phyloP scores from a whole-genome alignment of 2,329 filamentous ascomycete species.

The Diaporthe citri region DNA sequence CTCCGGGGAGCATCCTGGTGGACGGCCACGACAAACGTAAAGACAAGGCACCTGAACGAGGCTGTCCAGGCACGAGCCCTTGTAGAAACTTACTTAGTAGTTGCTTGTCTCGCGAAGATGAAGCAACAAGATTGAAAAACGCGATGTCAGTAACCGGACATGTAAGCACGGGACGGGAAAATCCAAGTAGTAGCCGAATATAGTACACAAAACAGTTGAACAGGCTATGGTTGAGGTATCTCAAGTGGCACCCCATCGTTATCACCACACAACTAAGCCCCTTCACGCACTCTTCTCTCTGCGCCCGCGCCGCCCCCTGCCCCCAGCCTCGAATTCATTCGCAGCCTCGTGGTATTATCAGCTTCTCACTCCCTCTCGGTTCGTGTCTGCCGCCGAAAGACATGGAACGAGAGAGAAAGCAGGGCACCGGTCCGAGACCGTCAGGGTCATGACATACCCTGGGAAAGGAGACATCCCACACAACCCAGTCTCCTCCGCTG shows the following conservation, averaged over 20 bases:
- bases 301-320: conserved; percentile 9
- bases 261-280: conserved; percentile 33
- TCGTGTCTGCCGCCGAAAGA: conserved; percentile 45
- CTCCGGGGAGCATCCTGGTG: neutral
- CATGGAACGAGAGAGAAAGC: conserved; percentile 43
- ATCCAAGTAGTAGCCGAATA: conserved; percentile 32
- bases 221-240: conserved; percentile 42
- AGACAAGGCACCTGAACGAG: neutral
- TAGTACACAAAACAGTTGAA: conserved; percentile 41
- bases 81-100: neutral
- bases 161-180: conserved; percentile 22
- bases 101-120: neutral
- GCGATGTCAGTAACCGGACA: neutral
- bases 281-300: conserved; percentile 13
- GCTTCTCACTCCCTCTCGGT: conserved; percentile 35
- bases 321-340: neutral
- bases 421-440: conserved; percentile 40
- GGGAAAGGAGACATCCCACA: conserved; percentile 48
- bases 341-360: conserved; percentile 38
- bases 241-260: conserved; percentile 39
- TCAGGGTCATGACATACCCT: conserved; percentile 43
- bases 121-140: neutral
- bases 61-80: neutral
- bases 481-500: conserved; percentile 42
- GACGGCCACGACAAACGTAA: neutral